Percentiles rank a stretch among this genome's conserved stretches.
These are phyloP conservation scores for Akanthomyces dipterigenus DNA, from an alignment of 2,329 filamentous ascomycete species.

Conservation along the genomic window DNA sequence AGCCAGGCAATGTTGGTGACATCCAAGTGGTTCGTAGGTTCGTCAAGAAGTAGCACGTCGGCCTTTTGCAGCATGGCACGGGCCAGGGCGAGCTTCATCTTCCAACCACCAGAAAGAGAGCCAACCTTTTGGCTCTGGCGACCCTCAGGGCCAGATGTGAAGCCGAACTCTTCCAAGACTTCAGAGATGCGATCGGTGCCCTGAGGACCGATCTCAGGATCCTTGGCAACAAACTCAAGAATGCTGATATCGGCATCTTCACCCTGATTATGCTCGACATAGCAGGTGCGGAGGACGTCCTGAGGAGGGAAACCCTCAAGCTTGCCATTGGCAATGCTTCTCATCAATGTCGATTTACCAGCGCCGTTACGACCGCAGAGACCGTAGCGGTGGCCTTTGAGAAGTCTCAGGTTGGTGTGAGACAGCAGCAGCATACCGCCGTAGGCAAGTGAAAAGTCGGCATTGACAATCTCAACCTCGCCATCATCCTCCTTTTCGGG, in stretches of 20 bases:
- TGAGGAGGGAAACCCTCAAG: conserved; percentile 93
- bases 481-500: conserved; percentile 84
- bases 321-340: conserved; percentile 90
- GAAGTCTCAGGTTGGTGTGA: conserved; percentile 86
- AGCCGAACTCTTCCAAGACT: conserved; percentile 87
- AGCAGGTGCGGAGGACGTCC: conserved; percentile 89
- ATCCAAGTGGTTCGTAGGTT: conserved; percentile 98
- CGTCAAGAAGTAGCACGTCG: conserved; percentile 93
- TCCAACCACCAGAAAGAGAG: conserved; percentile 95
- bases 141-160: conserved; percentile 82
- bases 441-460: conserved; percentile 94
- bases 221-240: conserved; percentile 84
- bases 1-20: conserved; percentile 95
- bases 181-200: conserved; percentile 73
- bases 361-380: conserved; percentile 95
- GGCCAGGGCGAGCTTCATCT: conserved; percentile 98
- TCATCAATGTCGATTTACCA: conserved; percentile 98
- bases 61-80: conserved; percentile 94
- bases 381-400: conserved; percentile 96
- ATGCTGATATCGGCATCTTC: conserved; percentile 97
- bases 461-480: conserved; percentile 94
- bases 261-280: conserved; percentile 98
- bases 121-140: conserved; percentile 86
- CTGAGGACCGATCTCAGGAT: conserved; percentile 75
- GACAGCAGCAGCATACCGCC: conserved; percentile 95